Conservation (phyloP, 768 basidiomycete genomes). For the Chalciporus sphaerocephalus region DNA sequence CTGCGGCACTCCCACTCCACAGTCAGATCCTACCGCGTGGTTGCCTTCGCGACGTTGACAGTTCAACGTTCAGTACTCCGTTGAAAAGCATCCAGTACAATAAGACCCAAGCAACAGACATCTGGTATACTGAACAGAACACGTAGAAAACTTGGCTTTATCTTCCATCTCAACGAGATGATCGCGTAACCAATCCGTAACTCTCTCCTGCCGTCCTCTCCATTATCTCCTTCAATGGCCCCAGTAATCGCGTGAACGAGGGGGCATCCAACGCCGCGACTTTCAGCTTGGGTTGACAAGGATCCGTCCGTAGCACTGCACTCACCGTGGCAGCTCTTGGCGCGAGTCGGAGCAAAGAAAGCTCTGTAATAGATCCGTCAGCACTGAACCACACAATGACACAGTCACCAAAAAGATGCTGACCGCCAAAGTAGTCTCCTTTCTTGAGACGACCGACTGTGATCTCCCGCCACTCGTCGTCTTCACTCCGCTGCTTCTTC, state of each 20-base stretch:
- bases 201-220: slow-evolving; percentile 80
- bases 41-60: slow-evolving; percentile 36
- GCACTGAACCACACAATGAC: neutral
- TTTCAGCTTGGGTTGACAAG: slow-evolving; percentile 64
- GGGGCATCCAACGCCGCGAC: slow-evolving; percentile 91
- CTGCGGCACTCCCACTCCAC: slow-evolving; percentile 16
- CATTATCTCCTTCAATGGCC: slow-evolving; percentile 90
- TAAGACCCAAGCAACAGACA: slow-evolving; percentile 1
- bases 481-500: slow-evolving; percentile 60
- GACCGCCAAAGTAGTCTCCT: slow-evolving; percentile 98
- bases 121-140: slow-evolving; percentile 4
- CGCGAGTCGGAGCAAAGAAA: slow-evolving; percentile 82
- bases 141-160: neutral
- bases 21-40: neutral
- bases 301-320: slow-evolving; percentile 49
- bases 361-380: slow-evolving; percentile 49
- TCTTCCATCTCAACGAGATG: slow-evolving; percentile 28
- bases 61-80: neutral
- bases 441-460: slow-evolving; percentile 74
- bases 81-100: neutral
- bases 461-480: slow-evolving; percentile 58
- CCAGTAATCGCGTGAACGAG: slow-evolving; percentile 90
- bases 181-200: slow-evolving; percentile 42
- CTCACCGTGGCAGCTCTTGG: slow-evolving; percentile 97
- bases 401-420: slow-evolving; percentile 21